Percentiles rank a stretch among this genome's conserved stretches.
These are phyloP conservation scores for Begonia loranthoides DNA, from an alignment of 306 rosid genomes.

Conservation along the genomic window DNA sequence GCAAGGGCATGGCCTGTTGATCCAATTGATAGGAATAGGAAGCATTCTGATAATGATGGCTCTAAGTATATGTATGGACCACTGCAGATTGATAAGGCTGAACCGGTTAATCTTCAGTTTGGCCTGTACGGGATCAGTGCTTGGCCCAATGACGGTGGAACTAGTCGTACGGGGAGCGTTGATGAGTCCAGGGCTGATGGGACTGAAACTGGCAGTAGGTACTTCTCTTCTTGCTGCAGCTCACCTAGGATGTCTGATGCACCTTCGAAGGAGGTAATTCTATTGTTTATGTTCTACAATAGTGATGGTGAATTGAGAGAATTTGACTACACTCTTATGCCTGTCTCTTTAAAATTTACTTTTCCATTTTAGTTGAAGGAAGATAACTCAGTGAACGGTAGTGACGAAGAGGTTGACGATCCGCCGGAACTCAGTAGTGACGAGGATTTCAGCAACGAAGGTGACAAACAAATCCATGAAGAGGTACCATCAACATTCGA, in stretches of 20 bases:
- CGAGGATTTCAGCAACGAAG: slow-evolving; percentile 72
- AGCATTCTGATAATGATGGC: slow-evolving; percentile 36
- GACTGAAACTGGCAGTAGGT: slow-evolving; percentile 48
- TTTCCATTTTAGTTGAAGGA: slow-evolving; percentile 54
- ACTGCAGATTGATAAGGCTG: slow-evolving; percentile 48
- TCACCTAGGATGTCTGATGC: slow-evolving; percentile 81
- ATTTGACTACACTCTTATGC: neutral
- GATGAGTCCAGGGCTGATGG: slow-evolving; percentile 87
- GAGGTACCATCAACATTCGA: slow-evolving; percentile 37
- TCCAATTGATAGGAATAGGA: slow-evolving; percentile 52
- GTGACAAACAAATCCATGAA: slow-evolving; percentile 32
- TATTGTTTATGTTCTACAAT: neutral
- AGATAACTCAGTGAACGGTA: slow-evolving; percentile 76
- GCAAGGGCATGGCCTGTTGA: slow-evolving; percentile 98
- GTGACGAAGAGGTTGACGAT: slow-evolving; percentile 90
- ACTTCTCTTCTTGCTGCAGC: slow-evolving; percentile 80
- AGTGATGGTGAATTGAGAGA: neutral
- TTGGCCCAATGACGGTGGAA: slow-evolving; percentile 90
- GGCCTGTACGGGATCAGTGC: slow-evolving; percentile 93
- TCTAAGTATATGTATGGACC: slow-evolving; percentile 20
- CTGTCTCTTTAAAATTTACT: neutral
- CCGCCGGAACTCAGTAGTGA: slow-evolving; percentile 62
- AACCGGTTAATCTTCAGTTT: slow-evolving; percentile 90
- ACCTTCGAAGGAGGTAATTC: slow-evolving; percentile 69
- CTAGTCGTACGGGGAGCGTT: slow-evolving; percentile 83